Conservation (phyloP, 331 rosid genomes). For the Acacia concinna region DNA sequence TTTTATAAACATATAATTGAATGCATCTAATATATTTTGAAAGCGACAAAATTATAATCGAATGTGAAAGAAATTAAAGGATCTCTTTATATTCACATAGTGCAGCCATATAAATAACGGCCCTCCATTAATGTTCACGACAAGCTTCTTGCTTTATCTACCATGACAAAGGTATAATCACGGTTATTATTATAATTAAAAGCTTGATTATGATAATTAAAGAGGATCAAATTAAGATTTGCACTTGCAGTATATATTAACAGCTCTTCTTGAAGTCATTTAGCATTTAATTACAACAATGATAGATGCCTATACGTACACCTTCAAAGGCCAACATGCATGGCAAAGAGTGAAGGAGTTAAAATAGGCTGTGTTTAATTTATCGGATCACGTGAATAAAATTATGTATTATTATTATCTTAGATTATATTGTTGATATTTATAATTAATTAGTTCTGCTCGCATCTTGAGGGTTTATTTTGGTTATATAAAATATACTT, state of each 20-base stretch:
- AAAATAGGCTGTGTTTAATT: background rate
- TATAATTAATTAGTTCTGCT: background rate
- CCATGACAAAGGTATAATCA: background rate
- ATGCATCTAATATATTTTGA: too few species aligned
- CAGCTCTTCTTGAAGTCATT: conserved; percentile 14
- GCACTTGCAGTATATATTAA: too few species aligned
- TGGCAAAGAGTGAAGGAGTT: background rate
- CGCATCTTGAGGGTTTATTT: background rate
- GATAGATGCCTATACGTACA: background rate
- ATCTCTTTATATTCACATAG: background rate
- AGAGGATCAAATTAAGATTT: background rate
- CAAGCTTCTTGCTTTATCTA: background rate
- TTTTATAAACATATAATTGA: too few species aligned
- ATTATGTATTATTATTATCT: background rate
- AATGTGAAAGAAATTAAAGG: background rate
- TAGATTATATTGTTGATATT: background rate
- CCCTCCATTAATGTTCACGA: conserved; percentile 8
- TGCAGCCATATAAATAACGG: background rate
- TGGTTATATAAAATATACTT: background rate
- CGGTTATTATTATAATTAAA: background rate
- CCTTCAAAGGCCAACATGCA: conserved; percentile 12
- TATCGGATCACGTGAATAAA: conserved; percentile 14
- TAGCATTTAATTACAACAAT: background rate
- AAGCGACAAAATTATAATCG: background rate
- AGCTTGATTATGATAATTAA: background rate